Evolutionary conservation across 1,284 basidiomycete species (phyloP).

Genomic region (Ustilago tritici): DNA sequence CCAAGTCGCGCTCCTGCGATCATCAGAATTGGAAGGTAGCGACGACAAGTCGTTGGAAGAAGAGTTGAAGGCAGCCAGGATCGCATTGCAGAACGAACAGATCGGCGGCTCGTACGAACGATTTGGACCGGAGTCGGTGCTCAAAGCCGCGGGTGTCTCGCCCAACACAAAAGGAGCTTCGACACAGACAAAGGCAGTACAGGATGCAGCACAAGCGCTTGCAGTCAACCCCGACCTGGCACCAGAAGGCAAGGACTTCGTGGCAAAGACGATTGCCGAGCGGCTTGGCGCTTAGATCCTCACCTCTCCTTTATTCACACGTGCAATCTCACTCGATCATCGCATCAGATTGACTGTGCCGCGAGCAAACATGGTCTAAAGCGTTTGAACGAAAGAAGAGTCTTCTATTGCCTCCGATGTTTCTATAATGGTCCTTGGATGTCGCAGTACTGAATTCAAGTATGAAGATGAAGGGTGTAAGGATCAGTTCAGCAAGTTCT

Average conservation of each 20-base stretch:
- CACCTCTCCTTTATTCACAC: neutral
- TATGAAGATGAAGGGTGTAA: neutral
- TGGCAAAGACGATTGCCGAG: conserved; percentile 32
- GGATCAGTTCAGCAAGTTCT: neutral
- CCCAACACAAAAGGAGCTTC: conserved; percentile 1
- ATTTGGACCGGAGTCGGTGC: conserved; percentile 12
- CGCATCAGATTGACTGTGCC: neutral
- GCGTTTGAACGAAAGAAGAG: neutral
- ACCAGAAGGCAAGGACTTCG: conserved; percentile 30
- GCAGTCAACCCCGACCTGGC: conserved; percentile 33
- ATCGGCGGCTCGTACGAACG: conserved; percentile 42
- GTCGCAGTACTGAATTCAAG: conserved; percentile 40
- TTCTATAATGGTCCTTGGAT: conserved; percentile 40
- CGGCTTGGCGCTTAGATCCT: conserved; percentile 15
- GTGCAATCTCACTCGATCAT: neutral
- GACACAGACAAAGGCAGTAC: conserved; percentile 13
- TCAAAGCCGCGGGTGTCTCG: conserved; percentile 27
- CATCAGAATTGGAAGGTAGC: neutral
- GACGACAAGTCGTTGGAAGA: conserved; percentile 33
- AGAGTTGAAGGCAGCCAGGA: conserved; percentile 33
- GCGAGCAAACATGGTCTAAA: neutral
- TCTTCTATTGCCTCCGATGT: neutral
- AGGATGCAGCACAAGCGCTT: conserved; percentile 40
- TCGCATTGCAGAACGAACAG: conserved; percentile 34
- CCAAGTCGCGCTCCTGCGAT: conserved; percentile 1